These are phyloP conservation scores for Pythium oligandrum DNA, from an alignment of 352 stramenopile species.

Conservation along the genomic window DNA sequence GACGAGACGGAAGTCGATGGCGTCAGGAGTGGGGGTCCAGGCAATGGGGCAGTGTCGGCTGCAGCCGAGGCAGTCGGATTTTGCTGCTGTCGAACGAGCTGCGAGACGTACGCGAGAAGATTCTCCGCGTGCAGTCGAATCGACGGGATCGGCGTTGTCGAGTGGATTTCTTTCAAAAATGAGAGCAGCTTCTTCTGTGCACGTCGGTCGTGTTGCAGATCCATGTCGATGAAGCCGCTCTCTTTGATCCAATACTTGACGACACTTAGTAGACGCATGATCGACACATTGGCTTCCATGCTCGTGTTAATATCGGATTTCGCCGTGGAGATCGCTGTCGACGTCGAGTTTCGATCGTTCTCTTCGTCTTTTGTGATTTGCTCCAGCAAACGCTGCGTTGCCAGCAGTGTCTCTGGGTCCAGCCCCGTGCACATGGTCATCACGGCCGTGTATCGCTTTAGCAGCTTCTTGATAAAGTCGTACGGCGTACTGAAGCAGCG, in stretches of 20 bases:
- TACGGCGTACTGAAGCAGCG: constrained; percentile 78
- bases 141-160: constrained; percentile 64
- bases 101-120: constrained; percentile 53
- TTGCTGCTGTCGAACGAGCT: constrained; percentile 50
- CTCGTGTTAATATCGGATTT: constrained; percentile 74
- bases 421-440: constrained; percentile 47
- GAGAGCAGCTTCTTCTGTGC: constrained; percentile 71
- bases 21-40: constrained; percentile 14
- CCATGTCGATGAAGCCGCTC: constrained; percentile 77
- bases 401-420: constrained; percentile 42
- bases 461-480: constrained; percentile 86
- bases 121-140: constrained; percentile 74
- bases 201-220: constrained; percentile 57
- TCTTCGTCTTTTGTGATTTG: constrained; percentile 68
- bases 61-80: constrained; percentile 29
- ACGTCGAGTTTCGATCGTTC: constrained; percentile 45
- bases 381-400: constrained; percentile 60
- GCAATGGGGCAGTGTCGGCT: constrained; percentile 3
- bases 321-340: constrained; percentile 62
- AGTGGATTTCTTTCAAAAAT: constrained; percentile 74
- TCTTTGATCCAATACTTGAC: constrained; percentile 90
- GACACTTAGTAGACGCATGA: constrained; percentile 83
- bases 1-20: constrained; percentile 30
- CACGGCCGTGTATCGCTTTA: constrained; percentile 81
- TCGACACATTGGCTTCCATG: constrained; percentile 80